phyloP scores from a whole-genome alignment of 129 eudicot genomes.

The Glebionis coronaria region DNA sequence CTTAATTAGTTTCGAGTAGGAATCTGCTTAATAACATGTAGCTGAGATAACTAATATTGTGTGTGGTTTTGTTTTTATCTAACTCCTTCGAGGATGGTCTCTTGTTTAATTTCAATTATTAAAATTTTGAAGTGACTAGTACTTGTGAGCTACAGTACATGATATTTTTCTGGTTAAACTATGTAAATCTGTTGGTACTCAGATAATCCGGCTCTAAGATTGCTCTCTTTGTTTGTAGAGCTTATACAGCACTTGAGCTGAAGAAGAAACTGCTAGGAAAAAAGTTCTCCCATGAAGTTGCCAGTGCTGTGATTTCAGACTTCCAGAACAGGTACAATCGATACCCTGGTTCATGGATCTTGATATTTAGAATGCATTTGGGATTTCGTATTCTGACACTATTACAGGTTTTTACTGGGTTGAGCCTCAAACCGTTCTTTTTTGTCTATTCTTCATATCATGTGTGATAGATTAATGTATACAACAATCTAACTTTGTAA shows the following conservation, averaged over 20 bases:
- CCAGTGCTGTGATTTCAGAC: slow-evolving; percentile 57
- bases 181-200: background rate
- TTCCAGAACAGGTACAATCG: slow-evolving; percentile 60
- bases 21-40: background rate
- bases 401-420: background rate
- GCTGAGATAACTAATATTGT: no score
- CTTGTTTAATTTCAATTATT: background rate
- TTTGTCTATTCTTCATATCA: no score
- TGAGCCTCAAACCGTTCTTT: background rate
- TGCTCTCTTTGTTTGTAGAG: slow-evolving; percentile 39
- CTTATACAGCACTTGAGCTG: slow-evolving; percentile 60
- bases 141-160: background rate
- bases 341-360: slow-evolving; percentile 12
- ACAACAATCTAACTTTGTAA: background rate
- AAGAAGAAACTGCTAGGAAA: slow-evolving; percentile 60
- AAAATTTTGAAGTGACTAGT: background rate
- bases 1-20: background rate
- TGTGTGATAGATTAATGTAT: no score
- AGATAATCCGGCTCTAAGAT: slow-evolving; percentile 1
- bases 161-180: background rate
- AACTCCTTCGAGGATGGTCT: background rate
- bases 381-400: background rate
- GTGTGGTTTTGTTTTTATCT: no score
- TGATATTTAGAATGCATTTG: slow-evolving; percentile 1
- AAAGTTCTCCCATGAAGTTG: slow-evolving; percentile 42